These are phyloP conservation scores for Neonectria ditissima DNA, from an alignment of 2,329 filamentous ascomycete genomes.

Conservation along the genomic window DNA sequence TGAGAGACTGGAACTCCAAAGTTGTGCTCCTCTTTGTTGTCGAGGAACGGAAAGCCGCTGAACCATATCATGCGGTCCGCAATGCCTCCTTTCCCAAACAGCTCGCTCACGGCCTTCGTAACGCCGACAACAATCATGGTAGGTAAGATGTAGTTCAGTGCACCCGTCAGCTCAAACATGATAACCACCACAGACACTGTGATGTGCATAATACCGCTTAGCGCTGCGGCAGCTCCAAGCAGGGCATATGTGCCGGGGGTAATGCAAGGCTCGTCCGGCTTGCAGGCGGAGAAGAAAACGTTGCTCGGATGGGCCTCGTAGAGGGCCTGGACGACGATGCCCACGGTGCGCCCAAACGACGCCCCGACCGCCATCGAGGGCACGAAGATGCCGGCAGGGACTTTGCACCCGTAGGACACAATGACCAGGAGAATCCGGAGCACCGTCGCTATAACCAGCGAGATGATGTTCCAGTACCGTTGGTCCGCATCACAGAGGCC, in stretches of 20 bases:
- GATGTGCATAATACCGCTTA: constrained; percentile 98
- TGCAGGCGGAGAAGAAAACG: constrained; percentile 87
- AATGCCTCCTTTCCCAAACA: constrained; percentile 95
- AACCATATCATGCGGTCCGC: constrained; percentile 99
- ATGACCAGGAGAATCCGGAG: constrained; percentile 88
- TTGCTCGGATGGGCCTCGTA: constrained; percentile 86
- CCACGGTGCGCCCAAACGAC: constrained; percentile 92
- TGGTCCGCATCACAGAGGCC: constrained; percentile 85
- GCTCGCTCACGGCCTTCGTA: constrained; percentile 91
- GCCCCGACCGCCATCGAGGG: constrained; percentile 98
- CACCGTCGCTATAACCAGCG: constrained; percentile 81
- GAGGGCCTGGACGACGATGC: constrained; percentile 90
- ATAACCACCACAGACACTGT: constrained; percentile 98
- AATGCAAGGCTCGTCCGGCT: constrained; percentile 93
- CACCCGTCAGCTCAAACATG: constrained; percentile 99
- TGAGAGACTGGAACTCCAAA: constrained; percentile 94
- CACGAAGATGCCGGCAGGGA: constrained; percentile 97
- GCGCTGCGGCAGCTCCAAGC: constrained; percentile 87
- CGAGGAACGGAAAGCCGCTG: constrained; percentile 95
- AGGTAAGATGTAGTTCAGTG: constrained; percentile 93
- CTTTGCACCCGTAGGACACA: constrained; percentile 97
- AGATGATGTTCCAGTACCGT: constrained; percentile 82
- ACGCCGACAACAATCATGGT: constrained; percentile 99
- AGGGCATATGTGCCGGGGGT: constrained; percentile 98
- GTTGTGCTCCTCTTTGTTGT: constrained; percentile 97